These are phyloP conservation scores for Kwoniella newhampshirensis DNA, from an alignment of 768 basidiomycete genomes.

Conservation along the genomic window DNA sequence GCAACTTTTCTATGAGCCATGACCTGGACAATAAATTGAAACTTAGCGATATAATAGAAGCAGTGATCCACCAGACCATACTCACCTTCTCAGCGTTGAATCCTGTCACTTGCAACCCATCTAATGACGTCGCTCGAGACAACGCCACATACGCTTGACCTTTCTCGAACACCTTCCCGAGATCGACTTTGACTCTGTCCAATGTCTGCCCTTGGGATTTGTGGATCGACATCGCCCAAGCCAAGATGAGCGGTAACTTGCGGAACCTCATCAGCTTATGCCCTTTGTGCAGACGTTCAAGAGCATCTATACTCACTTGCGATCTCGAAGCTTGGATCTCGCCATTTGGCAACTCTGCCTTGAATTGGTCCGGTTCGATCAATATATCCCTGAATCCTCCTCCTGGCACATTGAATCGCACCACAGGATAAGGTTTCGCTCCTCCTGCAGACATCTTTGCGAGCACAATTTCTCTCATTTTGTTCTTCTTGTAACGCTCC, in stretches of 20 bases:
- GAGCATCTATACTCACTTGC: constrained; percentile 62
- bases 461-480: constrained; percentile 23
- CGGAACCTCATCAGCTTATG: constrained; percentile 4
- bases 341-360: constrained; percentile 81
- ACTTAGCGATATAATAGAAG: too few relatives aligned
- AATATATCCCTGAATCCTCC: constrained; percentile 60
- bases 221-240: constrained; percentile 99
- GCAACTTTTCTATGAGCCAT: constrained; percentile 48
- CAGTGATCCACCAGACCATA: neutral
- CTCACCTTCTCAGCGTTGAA: constrained; percentile 49
- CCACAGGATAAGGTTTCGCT: constrained; percentile 62
- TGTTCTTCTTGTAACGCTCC: constrained; percentile 52
- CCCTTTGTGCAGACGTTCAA: neutral
- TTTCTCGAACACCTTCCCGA: constrained; percentile 80
- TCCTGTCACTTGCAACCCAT: constrained; percentile 50
- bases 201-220: constrained; percentile 97
- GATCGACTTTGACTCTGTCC: constrained; percentile 89
- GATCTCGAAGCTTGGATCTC: constrained; percentile 74
- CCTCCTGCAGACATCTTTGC: constrained; percentile 43
- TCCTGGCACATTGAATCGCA: constrained; percentile 71
- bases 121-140: constrained; percentile 52
- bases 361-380: constrained; percentile 74
- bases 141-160: constrained; percentile 54
- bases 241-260: constrained; percentile 79
- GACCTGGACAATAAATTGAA: constrained; percentile 31